A percentile compares a stretch with the other conserved stretches of the same genome.
phyloP scores from a whole-genome alignment of 805 yeast species.

The Saturnispora zaruensis region DNA sequence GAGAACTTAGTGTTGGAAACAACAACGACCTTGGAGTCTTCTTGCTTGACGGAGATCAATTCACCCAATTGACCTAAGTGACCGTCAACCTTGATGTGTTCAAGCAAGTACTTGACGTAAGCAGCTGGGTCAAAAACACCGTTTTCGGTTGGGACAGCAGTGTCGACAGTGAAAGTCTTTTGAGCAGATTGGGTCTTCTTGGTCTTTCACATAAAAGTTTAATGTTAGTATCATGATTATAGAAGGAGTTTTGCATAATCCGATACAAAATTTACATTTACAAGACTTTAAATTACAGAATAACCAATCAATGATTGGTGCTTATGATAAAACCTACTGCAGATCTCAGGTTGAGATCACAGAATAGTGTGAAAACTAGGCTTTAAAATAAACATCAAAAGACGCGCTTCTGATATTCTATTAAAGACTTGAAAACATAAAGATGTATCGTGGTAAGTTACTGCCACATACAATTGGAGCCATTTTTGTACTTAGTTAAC shows the following conservation, averaged over 20 bases:
- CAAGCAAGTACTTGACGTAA: conserved; percentile 95
- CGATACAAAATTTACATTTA: not conserved
- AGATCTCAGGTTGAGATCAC: conserved; percentile 6
- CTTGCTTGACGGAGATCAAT: conserved; percentile 78
- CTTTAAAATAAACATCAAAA: conserved; percentile 19
- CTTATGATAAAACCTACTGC: conserved; percentile 12
- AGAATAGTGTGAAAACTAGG: conserved; percentile 20
- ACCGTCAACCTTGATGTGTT: conserved; percentile 98
- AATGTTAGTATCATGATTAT: conserved; percentile 10
- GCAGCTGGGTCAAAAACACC: conserved; percentile 97
- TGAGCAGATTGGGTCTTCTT: conserved; percentile 66
- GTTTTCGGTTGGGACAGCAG: conserved; percentile 93
- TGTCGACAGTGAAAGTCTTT: conserved; percentile 91
- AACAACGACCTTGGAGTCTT: conserved; percentile 84
- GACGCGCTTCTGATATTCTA: conserved; percentile 21
- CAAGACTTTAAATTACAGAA: conserved; percentile 9
- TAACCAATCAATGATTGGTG: not conserved
- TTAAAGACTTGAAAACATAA: conserved; percentile 12
- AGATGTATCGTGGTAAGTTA: not conserved
- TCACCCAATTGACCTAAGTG: conserved; percentile 95
- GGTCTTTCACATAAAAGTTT: conserved; percentile 40
- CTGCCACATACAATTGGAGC: conserved; percentile 31
- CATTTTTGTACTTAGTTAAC: conserved; percentile 17
- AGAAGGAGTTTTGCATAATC: not conserved
- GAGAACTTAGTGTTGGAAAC: conserved; percentile 91